Evolutionary conservation across 2,329 filamentous ascomycete genomes (phyloP).

Genomic region (Aspergillus ochraceoroseus): DNA sequence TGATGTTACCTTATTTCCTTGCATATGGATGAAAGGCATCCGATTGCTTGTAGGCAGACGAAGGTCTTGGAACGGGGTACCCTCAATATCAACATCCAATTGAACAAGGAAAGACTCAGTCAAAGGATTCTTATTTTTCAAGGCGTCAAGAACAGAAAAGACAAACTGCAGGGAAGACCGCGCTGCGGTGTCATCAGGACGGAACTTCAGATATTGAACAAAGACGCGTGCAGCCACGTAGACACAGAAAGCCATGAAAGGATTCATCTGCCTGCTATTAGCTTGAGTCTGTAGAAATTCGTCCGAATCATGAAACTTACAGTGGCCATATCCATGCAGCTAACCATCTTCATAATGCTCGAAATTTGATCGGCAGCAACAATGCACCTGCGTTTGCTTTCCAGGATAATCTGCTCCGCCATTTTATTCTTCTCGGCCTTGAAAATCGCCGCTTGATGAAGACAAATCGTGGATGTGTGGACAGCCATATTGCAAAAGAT

Average conservation of each 20-base stretch:
- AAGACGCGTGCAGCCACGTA: slow-evolving; percentile 96
- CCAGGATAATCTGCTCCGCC: slow-evolving; percentile 69
- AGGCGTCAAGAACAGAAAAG: slow-evolving; percentile 79
- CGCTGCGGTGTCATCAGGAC: slow-evolving; percentile 75
- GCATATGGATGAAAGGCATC: slow-evolving; percentile 5
- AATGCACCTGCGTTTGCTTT: slow-evolving; percentile 90
- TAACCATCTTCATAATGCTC: slow-evolving; percentile 91
- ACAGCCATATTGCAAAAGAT: slow-evolving; percentile 97
- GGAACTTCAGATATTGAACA: slow-evolving; percentile 90
- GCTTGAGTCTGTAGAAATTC: slow-evolving; percentile 13
- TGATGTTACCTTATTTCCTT: slow-evolving; percentile 15
- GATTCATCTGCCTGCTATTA: slow-evolving; percentile 66
- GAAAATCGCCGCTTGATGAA: slow-evolving; percentile 98
- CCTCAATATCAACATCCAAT: slow-evolving; percentile 83
- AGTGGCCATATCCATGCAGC: slow-evolving; percentile 75
- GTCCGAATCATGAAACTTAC: slow-evolving; percentile 52
- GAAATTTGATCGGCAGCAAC: slow-evolving; percentile 91
- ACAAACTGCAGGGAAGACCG: slow-evolving; percentile 82
- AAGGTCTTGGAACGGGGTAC: slow-evolving; percentile 33
- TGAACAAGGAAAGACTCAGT: slow-evolving; percentile 94
- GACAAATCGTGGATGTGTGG: slow-evolving; percentile 89
- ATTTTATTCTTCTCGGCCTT: slow-evolving; percentile 88
- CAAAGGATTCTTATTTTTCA: slow-evolving; percentile 82
- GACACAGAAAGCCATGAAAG: slow-evolving; percentile 90
- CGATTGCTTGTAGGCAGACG: slow-evolving; percentile 3